Conservation (phyloP, 768 basidiomycete genomes). For the Phanerochaete carnosa region DNA sequence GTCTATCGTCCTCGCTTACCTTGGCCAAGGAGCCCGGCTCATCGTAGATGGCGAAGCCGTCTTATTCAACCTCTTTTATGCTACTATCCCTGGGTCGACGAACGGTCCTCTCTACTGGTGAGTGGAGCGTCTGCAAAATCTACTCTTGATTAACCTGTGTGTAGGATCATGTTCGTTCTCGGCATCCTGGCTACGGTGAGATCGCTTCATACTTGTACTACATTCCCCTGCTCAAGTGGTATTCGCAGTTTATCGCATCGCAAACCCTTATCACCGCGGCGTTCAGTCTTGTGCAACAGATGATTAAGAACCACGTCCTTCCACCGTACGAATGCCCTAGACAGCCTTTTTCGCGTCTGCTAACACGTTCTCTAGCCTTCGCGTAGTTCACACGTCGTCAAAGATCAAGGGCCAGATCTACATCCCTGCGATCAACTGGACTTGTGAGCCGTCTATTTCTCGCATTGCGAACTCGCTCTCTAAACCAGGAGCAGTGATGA, state of each 20-base stretch:
- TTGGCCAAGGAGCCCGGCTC: slow-evolving; percentile 68
- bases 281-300: slow-evolving; percentile 60
- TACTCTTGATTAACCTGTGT: not conserved
- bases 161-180: slow-evolving; percentile 61
- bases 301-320: slow-evolving; percentile 58
- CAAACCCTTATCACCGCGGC: slow-evolving; percentile 71
- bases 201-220: not conserved
- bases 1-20: slow-evolving; percentile 58
- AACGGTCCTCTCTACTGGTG: slow-evolving; percentile 61
- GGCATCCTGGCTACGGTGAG: slow-evolving; percentile 62
- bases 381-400: slow-evolving; percentile 59
- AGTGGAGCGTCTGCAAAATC: not conserved
- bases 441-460: slow-evolving; percentile 24
- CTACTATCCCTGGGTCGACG: slow-evolving; percentile 53
- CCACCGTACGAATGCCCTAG: slow-evolving; percentile 34
- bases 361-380: slow-evolving; percentile 26
- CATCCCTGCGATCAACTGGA: slow-evolving; percentile 61
- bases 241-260: slow-evolving; percentile 51
- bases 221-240: not conserved
- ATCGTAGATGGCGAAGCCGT: slow-evolving; percentile 48
- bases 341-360: not conserved
- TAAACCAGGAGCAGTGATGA: slow-evolving; percentile 35
- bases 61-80: slow-evolving; percentile 58
- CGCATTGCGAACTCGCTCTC: not conserved
- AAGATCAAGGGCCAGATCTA: slow-evolving; percentile 63